Evolutionary conservation across 1,139 yeast genomes (phyloP), one percentile per base, ranked within the genome.

Genomic region (Candida freyschussii): DNA sequence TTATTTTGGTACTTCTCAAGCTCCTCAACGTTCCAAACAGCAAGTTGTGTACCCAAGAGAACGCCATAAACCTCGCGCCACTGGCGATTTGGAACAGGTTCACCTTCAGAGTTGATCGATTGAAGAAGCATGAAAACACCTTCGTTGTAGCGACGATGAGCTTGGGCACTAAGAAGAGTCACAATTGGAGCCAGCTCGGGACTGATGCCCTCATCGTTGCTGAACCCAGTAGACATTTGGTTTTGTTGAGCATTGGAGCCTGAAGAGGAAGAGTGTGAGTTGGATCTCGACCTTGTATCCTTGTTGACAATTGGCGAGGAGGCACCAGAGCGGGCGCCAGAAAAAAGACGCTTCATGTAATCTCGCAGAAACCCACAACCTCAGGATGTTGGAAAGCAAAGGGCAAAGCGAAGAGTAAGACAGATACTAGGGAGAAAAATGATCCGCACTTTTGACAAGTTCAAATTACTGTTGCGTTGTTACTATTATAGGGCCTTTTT

Each of bases 41-140:
- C 94, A 40, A 91, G 63, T 50, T 87, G 95, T 39, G 87, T 84
- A 12, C 98, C 98, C 7, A 86, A 76, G 29, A 91, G 65, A 17
- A 85, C 86, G 28, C 95, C 97, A 57, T 83, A 91, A 13, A 87
- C 96, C 57, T 91, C 96, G 39, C 72, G 70, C 98, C 98, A 91
- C 50, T 73, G 72, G 32, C 96, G 68, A 34, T 81, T 86, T 0
- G 78, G 73, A 3, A 70, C 67, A 0, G 95, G 91, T 41, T 80
- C 74, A 9, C 97, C 98, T 48, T 87, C 95, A 13, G 83, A 74
- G 50, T 78, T 77, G 46, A 82, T 62, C 49, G 82, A 91, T 47
- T 78, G 76, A 43, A 81, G 64, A 12, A 82, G 60, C 81, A 81
- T 75, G 49, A 82, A 75, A 4, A 78, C 72, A 33, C 91, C 91